Base-by-base conservation (phyloP, 2,329 filamentous ascomycete species). In the Aspergillus sp. region DNA sequence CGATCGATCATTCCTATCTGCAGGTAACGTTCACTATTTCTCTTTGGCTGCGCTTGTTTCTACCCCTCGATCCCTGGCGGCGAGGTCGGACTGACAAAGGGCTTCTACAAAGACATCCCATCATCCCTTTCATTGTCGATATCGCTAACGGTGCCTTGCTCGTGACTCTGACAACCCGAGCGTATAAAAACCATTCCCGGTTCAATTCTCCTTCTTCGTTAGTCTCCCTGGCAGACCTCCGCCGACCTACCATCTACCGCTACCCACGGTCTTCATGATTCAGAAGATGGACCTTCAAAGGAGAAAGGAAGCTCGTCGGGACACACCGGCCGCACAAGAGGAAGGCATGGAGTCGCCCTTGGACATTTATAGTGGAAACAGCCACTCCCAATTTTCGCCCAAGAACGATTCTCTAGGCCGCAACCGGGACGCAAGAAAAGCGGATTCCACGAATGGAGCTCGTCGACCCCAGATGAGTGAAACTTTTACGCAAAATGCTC, bases 211-310 rank as follows among this genome's bases (percentile, higher is more conserved):
- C 24, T 44, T 53, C 34, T 18, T 44, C 47, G 20, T 44, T 48
- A 48, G 26, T 42, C 18, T 30, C 45, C 36, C 34, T 18, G 30
- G 17, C 26, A n/a, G 30, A 6, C 20, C 41, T 41, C 49, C 48
- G 17, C 36, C 51, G 30, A 41, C 36, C 3, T 39, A 18, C 47
- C 45, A 24, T 41, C 17, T 39, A 34, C 26, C 47, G 34, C 52
- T 39, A 32, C 24, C 13, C 39, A 4, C 34, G 15, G 45, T 24
- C 12, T 9, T 22, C 30, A 22, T 53, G 32, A 32, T 34, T 26
- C 49, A 41, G 49, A 53, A 61, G 52, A 76, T 77, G 75, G 72
- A 76, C 64, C 69, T 76, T 55, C 74, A 75, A 60, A 73, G 72
- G 51, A 71, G 74, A 30, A 76, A 76, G 62, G 72, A 76, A 63